Percentiles rank a stretch among this genome's conserved stretches.
These are phyloP conservation scores for Sclerotinia borealis DNA, from an alignment of 2,329 filamentous ascomycete species.

Conservation along the genomic window DNA sequence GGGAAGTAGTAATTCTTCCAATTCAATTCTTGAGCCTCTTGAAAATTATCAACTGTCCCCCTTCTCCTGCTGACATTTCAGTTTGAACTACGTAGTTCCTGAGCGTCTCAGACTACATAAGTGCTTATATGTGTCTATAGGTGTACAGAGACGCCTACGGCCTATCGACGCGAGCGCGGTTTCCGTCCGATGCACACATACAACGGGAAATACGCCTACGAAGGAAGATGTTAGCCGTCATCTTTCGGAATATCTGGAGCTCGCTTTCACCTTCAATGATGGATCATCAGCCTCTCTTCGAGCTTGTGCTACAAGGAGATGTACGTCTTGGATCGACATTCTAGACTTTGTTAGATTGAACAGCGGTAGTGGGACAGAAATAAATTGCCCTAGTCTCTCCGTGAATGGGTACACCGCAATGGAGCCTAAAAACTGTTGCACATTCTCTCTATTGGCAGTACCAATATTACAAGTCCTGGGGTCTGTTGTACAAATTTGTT, in stretches of 20 bases:
- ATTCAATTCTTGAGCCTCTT: background rate
- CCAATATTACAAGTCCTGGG: slow-evolving; percentile 49
- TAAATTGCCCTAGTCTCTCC: slow-evolving; percentile 24
- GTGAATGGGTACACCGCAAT: slow-evolving; percentile 51
- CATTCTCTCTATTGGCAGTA: slow-evolving; percentile 46
- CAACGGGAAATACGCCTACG: slow-evolving; percentile 54
- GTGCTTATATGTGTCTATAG: background rate
- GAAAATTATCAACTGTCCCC: background rate
- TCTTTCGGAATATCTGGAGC: background rate
- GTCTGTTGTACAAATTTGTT: slow-evolving; percentile 34
- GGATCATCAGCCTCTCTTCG: slow-evolving; percentile 47
- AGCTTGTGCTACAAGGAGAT: slow-evolving; percentile 51
- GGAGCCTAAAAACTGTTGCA: slow-evolving; percentile 49
- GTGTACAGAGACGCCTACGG: background rate
- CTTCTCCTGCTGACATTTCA: background rate
- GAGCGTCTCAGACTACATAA: background rate
- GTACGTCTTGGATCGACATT: slow-evolving; percentile 52
- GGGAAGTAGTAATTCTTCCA: background rate
- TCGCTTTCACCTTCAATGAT: slow-evolving; percentile 46
- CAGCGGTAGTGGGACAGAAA: background rate
- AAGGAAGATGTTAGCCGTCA: slow-evolving; percentile 3
- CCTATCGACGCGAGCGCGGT: slow-evolving; percentile 32
- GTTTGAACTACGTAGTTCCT: background rate
- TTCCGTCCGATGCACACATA: slow-evolving; percentile 60
- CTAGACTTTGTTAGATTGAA: slow-evolving; percentile 33